These are phyloP conservation scores for Penicillium crustosum DNA, from an alignment of 2,329 filamentous ascomycete genomes.

Conservation along the genomic window DNA sequence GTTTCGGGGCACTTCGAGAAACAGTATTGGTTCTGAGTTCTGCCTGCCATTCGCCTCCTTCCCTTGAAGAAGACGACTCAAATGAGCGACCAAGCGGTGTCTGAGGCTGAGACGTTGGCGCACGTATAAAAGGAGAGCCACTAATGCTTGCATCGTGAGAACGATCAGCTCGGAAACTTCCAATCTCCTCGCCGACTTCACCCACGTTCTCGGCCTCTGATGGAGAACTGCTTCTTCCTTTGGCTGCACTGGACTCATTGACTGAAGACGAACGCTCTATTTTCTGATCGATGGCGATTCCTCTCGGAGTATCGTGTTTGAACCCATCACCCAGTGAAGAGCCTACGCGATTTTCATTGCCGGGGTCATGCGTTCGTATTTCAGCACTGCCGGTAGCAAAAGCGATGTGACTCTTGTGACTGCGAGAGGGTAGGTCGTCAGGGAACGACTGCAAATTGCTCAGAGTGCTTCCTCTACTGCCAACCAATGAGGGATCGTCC, in stretches of 20 bases:
- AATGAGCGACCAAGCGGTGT: conserved; percentile 33
- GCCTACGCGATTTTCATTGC: conserved; percentile 21
- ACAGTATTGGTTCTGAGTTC: conserved; percentile 20
- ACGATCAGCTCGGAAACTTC: conserved; percentile 27
- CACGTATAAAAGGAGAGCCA: conserved; percentile 51
- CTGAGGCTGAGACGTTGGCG: conserved; percentile 34
- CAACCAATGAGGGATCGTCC: conserved; percentile 19
- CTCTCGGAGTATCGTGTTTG: conserved; percentile 9
- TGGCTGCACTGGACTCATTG: conserved; percentile 28
- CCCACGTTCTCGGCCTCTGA: conserved; percentile 26
- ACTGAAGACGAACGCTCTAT: conserved; percentile 36
- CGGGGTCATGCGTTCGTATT: conserved; percentile 4
- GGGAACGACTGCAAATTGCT: conserved; percentile 17
- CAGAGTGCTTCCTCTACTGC: conserved; percentile 19
- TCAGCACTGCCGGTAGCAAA: conserved; percentile 14
- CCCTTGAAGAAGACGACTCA: conserved; percentile 28
- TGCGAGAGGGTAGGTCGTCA: conserved; percentile 16
- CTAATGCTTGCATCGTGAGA: conserved; percentile 45
- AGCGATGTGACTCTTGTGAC: conserved; percentile 12
- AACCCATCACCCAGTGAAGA: conserved; percentile 19
- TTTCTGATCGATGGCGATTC: conserved; percentile 24
- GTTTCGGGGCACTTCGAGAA: conserved; percentile 24
- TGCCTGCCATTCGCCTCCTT: conserved; percentile 22
- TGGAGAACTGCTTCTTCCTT: conserved; percentile 30
- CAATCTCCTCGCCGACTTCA: conserved; percentile 21